A percentile compares a stretch with the other conserved stretches of the same genome.
phyloP scores from a whole-genome alignment of 2,329 filamentous ascomycete genomes.

The Penicillium expansum region DNA sequence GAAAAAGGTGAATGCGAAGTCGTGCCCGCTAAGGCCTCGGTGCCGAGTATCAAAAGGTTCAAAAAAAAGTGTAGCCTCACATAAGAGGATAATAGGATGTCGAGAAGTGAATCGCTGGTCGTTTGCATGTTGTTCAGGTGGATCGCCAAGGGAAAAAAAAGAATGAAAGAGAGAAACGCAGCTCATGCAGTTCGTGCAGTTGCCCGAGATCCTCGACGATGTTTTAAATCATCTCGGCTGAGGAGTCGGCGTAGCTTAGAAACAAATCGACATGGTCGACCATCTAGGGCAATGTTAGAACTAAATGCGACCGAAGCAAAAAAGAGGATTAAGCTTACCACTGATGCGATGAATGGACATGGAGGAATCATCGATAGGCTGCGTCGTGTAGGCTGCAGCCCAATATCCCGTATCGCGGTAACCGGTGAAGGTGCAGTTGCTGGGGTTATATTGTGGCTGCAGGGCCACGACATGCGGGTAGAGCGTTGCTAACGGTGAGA shows the following conservation, averaged over 20 bases:
- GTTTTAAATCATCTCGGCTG: slow-evolving; percentile 32
- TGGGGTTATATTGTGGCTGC: slow-evolving; percentile 33
- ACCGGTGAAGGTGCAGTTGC: slow-evolving; percentile 29
- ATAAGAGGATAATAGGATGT: neutral
- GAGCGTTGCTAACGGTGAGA: slow-evolving; percentile 33
- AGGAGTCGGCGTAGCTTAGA: slow-evolving; percentile 35
- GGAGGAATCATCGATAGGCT: slow-evolving; percentile 23
- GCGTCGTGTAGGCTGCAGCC: slow-evolving; percentile 31
- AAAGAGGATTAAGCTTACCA: slow-evolving; percentile 23
- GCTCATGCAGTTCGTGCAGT: slow-evolving; percentile 10
- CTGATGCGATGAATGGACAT: slow-evolving; percentile 21
- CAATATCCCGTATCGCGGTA: slow-evolving; percentile 33
- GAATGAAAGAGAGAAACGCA: slow-evolving; percentile 4
- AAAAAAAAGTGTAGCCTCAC: neutral
- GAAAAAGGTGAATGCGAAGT: neutral
- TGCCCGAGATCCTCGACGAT: slow-evolving; percentile 21
- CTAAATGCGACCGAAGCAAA: slow-evolving; percentile 6
- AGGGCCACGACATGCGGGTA: slow-evolving; percentile 41
- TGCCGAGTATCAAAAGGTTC: neutral
- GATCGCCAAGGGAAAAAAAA: neutral
- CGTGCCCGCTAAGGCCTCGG: neutral
- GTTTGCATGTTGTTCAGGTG: neutral
- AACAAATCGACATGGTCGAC: slow-evolving; percentile 29
- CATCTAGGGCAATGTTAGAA: slow-evolving; percentile 24
- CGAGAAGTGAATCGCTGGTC: too few species aligned